A percentile compares a stretch with the other conserved stretches of the same genome.
Evolutionary conservation across 208 protist genomes (phyloP).

Genomic region (Acanthamoeba castellanii): DNA sequence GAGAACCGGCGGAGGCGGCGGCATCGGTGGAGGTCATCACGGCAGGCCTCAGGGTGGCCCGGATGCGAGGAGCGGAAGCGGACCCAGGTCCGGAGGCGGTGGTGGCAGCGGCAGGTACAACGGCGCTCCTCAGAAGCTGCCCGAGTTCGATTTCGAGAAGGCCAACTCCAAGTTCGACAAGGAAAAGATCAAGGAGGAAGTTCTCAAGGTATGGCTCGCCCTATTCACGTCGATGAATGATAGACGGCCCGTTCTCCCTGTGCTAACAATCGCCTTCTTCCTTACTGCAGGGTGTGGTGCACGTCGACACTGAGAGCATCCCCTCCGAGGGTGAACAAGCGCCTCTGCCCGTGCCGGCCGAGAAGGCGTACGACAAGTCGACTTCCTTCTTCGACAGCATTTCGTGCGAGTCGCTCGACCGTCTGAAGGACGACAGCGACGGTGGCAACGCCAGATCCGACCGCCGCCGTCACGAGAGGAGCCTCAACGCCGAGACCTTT

Average conservation of each 20-base stretch:
- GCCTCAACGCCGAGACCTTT: constrained; percentile 66
- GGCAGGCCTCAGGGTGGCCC: neutral
- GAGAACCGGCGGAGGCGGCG: neutral
- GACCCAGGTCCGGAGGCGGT: neutral
- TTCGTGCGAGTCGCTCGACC: constrained; percentile 48
- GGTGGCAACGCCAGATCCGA: neutral
- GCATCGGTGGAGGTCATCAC: neutral
- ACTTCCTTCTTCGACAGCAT: constrained; percentile 66
- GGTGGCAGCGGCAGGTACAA: neutral
- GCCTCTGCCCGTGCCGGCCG: neutral
- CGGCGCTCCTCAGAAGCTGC: constrained; percentile 19
- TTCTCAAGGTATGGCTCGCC: neutral
- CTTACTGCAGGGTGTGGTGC: neutral
- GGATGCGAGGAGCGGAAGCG: neutral
- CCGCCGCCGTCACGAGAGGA: constrained; percentile 12
- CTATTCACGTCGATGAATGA: neutral
- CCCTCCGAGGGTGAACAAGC: neutral
- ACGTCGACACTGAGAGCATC: neutral
- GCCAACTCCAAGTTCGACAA: constrained; percentile 67
- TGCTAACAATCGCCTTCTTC: too few relatives aligned
- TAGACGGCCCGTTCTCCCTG: neutral
- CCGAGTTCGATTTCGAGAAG: constrained; percentile 65
- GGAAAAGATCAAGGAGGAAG: constrained; percentile 66
- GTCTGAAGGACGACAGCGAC: constrained; percentile 7
- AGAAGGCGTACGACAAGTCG: constrained; percentile 57